Base-by-base conservation (phyloP, 148 eudicot genomes). In the Cornus florida region DNA sequence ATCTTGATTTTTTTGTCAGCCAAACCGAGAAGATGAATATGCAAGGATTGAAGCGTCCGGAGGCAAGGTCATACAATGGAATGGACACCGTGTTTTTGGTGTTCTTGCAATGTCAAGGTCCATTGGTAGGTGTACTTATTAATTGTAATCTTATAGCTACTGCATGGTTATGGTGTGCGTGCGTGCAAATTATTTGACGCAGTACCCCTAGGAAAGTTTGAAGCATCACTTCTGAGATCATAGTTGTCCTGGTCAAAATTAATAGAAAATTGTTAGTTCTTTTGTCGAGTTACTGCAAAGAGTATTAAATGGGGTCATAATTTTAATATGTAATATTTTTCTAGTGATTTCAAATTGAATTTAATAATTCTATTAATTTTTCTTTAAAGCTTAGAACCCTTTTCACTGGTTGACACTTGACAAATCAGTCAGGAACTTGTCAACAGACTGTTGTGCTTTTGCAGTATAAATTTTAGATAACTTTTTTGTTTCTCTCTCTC, bases 71-170 rank as follows among this genome's bases (percentile, higher is more conserved):
- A 89, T 91, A 77, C 86, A 82, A 77, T 91, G 94, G 92, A 89
- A 91, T 73, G 94, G 94, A 23, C 91, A 81, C 75, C 92, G 94
- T 69, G 90, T 91, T 74, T 84, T 87, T 75, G 94, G 94, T 31
- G 94, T 91, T 69, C 94, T 91, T 84, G 94, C 92, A 53, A 89
- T 91, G 94, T 91, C 94, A 71, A 89, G 94, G 74, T 87, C 94
- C 66, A 91, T 91, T 46, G 94, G 91, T 90, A 84, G 75, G 90
- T 83, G 60, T 67, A 57, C 60, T 35, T 75, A 33, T 41, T 56
- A 67, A 11, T 74, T 38, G 24, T 56, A 48, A 77, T 77, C 19
- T 67, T 68, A 23, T 66, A 7, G 59, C 12, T 13, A 22, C 23
- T 64, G 38, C 68, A 5, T 75, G 24, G 24, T 70, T 38, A 2